Base-by-base conservation (phyloP, 1,284 basidiomycete genomes). In the Pholiota adiposa region DNA sequence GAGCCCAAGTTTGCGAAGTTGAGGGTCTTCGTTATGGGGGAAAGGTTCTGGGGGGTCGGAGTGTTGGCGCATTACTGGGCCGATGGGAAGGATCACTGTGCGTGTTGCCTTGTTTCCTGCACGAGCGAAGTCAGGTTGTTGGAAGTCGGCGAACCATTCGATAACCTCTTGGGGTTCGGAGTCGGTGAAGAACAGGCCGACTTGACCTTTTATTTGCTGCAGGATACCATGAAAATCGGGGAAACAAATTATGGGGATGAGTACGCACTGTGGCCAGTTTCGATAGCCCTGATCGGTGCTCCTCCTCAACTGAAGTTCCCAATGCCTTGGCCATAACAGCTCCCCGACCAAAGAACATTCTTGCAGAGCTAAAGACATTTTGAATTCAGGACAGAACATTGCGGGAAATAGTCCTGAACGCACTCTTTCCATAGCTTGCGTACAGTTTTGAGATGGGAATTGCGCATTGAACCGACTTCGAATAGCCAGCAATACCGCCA, bases 401-500 rank as follows among this genome's bases (percentile, higher is more conserved):
- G 61, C 33, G 40, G 55, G 59, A 53, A 44, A 38, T 51, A 50
- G 44, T 33, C 21, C 50, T 6, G 56, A 64, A 34, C 90, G 60
- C 66, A 93, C 92, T 92, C 93, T 81, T 94, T 94, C 97, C 97
- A 99, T 67, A 94, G 82, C 63, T 87, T 88, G 66, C 97, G 85
- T 46, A 98, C 93, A 63, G 94, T 96, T 81, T 98, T 96, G 46
- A 99, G 80, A 76, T 96, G 92, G 40, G 94, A 82, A 78, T 97
- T 98, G 60, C 97, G 86, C 94, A 98, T 97, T 70, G 94, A 89
- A 41, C 95, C 95, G 25, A 98, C 92, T 68, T 91, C 89, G 73
- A 99, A 97, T 31, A 98, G 75, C 94, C 96, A 99, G 75, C 94
- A 91, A 75, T 97, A 97, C 66, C 89, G 86, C 87, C 92, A 97